Percentiles rank a stretch among this genome's conserved stretches.
Conservation (phyloP, 148 eudicot species). For the Dysphania ambrosioides region DNA sequence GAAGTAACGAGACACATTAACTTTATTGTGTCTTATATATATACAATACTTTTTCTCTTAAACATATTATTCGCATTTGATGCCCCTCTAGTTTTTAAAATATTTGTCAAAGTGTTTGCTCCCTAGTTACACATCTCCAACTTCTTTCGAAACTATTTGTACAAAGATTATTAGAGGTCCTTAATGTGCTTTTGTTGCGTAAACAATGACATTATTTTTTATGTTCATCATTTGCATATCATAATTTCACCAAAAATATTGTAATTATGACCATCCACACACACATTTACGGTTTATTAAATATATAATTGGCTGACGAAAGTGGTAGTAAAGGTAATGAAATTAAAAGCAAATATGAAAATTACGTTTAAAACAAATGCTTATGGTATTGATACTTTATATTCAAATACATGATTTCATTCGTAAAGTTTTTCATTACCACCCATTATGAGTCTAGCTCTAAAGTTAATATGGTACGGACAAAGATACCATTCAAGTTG, state of each 20-base stretch:
- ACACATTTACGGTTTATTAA: too few relatives aligned
- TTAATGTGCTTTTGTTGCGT: neutral
- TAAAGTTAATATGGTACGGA: neutral
- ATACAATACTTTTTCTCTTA: too few relatives aligned
- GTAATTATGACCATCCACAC: too few relatives aligned
- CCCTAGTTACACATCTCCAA: neutral
- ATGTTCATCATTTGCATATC: neutral
- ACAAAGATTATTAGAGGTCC: neutral
- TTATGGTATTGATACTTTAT: too few relatives aligned
- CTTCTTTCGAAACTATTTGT: neutral
- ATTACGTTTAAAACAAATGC: too few relatives aligned
- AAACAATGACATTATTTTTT: too few relatives aligned
- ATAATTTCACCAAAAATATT: neutral
- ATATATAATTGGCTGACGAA: neutral
- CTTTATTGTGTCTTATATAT: too few relatives aligned
- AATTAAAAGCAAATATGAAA: neutral
- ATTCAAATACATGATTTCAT: too few relatives aligned
- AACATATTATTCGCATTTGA: neutral
- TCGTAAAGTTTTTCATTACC: too few relatives aligned
- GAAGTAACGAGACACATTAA: too few relatives aligned
- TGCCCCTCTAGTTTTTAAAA: neutral
- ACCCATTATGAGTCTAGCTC: too few relatives aligned
- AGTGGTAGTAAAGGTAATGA: too few relatives aligned
- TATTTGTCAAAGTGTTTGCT: neutral
- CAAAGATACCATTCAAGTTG: neutral